These are phyloP conservation scores for Rhizopogon salebrosus DNA, from an alignment of 768 basidiomycete genomes.

Conservation along the genomic window DNA sequence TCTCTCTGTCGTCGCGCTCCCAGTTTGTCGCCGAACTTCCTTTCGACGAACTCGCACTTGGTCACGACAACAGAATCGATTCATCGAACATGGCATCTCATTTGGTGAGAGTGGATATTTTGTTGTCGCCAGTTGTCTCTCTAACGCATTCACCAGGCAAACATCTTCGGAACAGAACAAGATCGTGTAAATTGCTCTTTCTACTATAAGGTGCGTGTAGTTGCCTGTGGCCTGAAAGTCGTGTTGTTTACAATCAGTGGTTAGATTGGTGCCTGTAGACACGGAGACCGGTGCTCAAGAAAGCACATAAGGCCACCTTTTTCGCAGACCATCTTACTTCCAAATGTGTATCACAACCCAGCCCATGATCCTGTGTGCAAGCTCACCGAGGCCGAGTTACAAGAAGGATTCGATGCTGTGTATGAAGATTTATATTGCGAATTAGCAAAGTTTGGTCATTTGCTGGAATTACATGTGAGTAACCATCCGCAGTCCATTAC, in stretches of 20 bases:
- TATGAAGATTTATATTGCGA: conserved; percentile 96
- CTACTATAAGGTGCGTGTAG: conserved; percentile 79
- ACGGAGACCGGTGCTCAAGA: conserved; percentile 96
- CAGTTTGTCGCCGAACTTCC: conserved; percentile 4
- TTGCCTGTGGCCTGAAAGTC: neutral
- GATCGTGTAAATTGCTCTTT: conserved; percentile 98
- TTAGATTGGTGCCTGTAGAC: conserved; percentile 96
- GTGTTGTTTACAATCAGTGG: conserved; percentile 1
- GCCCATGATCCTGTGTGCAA: conserved; percentile 90
- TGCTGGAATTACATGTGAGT: conserved; percentile 90
- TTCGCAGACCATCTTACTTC: conserved; percentile 93
- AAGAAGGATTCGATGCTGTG: conserved; percentile 91
- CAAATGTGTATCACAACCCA: conserved; percentile 98
- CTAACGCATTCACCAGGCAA: conserved; percentile 50
- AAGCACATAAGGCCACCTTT: conserved; percentile 98
- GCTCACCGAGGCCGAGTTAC: conserved; percentile 79
- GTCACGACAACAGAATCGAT: conserved; percentile 2
- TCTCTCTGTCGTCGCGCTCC: conserved; percentile 8
- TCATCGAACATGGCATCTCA: conserved; percentile 57
- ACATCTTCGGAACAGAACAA: conserved; percentile 93
- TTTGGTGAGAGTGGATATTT: conserved; percentile 45
- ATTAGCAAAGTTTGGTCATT: conserved; percentile 89
- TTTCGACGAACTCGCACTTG: neutral
- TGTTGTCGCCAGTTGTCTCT: neutral
- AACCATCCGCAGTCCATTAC: neutral